Evolutionary conservation across 2,329 filamentous ascomycete genomes (phyloP).

Genomic region (Escovopsis sp.): DNA sequence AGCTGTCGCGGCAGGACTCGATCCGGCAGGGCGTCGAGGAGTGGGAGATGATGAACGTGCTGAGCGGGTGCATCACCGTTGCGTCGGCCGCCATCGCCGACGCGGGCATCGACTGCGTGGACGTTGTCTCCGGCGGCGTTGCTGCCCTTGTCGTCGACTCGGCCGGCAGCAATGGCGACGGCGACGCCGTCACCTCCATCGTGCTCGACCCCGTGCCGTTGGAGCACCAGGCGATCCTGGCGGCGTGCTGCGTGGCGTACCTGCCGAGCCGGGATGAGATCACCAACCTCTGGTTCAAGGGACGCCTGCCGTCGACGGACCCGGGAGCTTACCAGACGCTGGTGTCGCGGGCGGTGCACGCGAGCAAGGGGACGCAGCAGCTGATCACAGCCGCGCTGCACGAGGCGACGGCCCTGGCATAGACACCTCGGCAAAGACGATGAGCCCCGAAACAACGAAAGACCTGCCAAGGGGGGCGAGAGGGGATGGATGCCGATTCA

Average conservation of each 20-base stretch:
- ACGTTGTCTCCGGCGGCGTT: slow-evolving; percentile 77
- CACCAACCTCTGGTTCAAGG: slow-evolving; percentile 89
- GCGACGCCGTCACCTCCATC: slow-evolving; percentile 23
- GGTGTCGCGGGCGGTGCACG: slow-evolving; percentile 25
- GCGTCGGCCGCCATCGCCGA: slow-evolving; percentile 86
- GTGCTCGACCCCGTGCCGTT: slow-evolving; percentile 71
- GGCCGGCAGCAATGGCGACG: background rate
- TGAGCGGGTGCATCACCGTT: slow-evolving; percentile 85
- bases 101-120: slow-evolving; percentile 90
- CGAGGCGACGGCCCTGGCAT: slow-evolving; percentile 14
- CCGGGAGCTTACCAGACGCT: slow-evolving; percentile 17
- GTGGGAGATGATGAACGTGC: slow-evolving; percentile 82
- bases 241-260: slow-evolving; percentile 83
- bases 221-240: slow-evolving; percentile 62
- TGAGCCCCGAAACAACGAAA: too few species aligned
- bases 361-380: slow-evolving; percentile 22
- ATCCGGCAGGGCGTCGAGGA: slow-evolving; percentile 41
- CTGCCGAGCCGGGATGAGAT: slow-evolving; percentile 77
- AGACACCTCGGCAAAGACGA: too few species aligned
- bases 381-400: slow-evolving; percentile 18
- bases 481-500: too few species aligned
- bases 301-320: slow-evolving; percentile 33
- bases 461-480: too few species aligned
- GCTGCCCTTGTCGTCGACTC: slow-evolving; percentile 52
- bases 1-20: slow-evolving; percentile 52